Conservation (phyloP, 768 basidiomycete genomes). For the Phylloporus arenicola region DNA sequence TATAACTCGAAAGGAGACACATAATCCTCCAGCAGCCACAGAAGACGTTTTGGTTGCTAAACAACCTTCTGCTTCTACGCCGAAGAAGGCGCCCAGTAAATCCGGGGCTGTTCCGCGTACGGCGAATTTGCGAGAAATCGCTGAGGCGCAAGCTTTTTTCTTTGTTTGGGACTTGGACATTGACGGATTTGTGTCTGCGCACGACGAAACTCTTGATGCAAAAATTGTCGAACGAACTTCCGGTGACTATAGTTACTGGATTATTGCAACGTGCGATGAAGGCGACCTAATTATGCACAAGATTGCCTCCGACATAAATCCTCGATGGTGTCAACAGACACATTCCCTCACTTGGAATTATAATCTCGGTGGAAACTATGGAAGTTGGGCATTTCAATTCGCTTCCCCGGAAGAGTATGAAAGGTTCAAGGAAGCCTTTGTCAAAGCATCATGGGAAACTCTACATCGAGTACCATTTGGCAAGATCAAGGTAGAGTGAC, state of each 20-base stretch:
- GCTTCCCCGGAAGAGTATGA: slow-evolving; percentile 48
- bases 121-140: slow-evolving; percentile 21
- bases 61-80: slow-evolving; percentile 11
- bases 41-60: slow-evolving; percentile 4
- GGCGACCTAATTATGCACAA: slow-evolving; percentile 55
- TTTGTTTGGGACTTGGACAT: slow-evolving; percentile 55
- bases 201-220: slow-evolving; percentile 51
- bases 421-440: slow-evolving; percentile 57
- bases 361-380: slow-evolving; percentile 47
- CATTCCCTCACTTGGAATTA: slow-evolving; percentile 88
- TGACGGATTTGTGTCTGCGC: slow-evolving; percentile 40
- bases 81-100: slow-evolving; percentile 12
- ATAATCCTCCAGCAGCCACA: slow-evolving; percentile 1
- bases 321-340: slow-evolving; percentile 55
- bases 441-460: slow-evolving; percentile 74
- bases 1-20: slow-evolving; percentile 4
- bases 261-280: slow-evolving; percentile 48
- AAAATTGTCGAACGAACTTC: slow-evolving; percentile 45
- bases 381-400: slow-evolving; percentile 85
- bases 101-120: slow-evolving; percentile 15
- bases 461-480: slow-evolving; percentile 67
- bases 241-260: slow-evolving; percentile 50
- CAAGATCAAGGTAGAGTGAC: slow-evolving; percentile 64
- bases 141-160: slow-evolving; percentile 48
- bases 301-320: slow-evolving; percentile 66